A percentile compares a stretch with the other conserved stretches of the same genome.
Evolutionary conservation across 23 red algal genomes (phyloP).

Genomic region (Gracilaria caudata): DNA sequence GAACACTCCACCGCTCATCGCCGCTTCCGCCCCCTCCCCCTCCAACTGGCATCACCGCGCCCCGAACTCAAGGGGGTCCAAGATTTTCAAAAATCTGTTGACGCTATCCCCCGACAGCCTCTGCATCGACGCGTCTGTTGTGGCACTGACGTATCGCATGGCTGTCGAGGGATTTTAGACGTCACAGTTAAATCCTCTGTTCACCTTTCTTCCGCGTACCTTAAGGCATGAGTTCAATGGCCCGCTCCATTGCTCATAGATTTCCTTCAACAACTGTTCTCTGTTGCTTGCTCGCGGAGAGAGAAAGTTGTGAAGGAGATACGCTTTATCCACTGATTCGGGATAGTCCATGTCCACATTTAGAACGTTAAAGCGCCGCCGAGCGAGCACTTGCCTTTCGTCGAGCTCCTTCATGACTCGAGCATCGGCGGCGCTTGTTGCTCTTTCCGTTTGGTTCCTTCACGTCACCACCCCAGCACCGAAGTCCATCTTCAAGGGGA

Average conservation of each 20-base stretch:
- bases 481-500: slow-evolving; percentile 46
- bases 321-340: neutral
- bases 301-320: neutral
- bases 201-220: neutral
- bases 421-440: neutral
- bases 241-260: slow-evolving; percentile 60
- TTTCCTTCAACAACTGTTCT: neutral
- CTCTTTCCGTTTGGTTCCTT: neutral
- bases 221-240: slow-evolving; percentile 14
- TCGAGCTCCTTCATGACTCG: slow-evolving; percentile 7
- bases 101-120: neutral
- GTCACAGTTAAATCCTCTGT: slow-evolving; percentile 43
- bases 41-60: neutral
- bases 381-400: neutral
- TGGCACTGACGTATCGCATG: slow-evolving; percentile 8
- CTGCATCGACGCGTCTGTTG: slow-evolving; percentile 19
- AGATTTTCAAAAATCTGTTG: neutral
- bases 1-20: neutral
- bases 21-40: too few species aligned
- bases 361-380: slow-evolving; percentile 25
- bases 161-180: slow-evolving; percentile 48
- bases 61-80: neutral
- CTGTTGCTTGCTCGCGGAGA: neutral
- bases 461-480: slow-evolving; percentile 3
- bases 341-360: slow-evolving; percentile 18